Percentiles rank a stretch among this genome's conserved stretches.
Evolutionary conservation across 2,329 filamentous ascomycete genomes (phyloP).

Genomic region (Talaromyces albobiverticillius): DNA sequence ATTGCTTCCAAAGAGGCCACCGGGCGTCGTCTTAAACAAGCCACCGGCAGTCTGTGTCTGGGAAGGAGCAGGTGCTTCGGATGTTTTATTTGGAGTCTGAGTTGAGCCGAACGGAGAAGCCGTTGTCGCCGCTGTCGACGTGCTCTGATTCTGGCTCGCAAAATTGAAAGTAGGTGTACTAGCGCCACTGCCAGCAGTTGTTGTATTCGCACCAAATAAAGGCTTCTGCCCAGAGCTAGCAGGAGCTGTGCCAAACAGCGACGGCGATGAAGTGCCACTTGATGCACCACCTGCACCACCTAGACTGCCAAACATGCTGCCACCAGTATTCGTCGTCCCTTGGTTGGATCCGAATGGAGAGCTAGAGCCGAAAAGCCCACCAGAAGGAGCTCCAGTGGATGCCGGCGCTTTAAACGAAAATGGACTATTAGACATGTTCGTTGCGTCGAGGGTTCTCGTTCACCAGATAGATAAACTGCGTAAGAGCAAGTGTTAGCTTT

Average conservation of each 20-base stretch:
- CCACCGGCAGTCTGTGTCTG: constrained; percentile 26
- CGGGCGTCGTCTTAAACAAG: constrained; percentile 33
- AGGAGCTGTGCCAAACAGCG: constrained; percentile 32
- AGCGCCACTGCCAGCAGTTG: constrained; percentile 18
- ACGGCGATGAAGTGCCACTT: constrained; percentile 29
- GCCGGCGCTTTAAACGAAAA: constrained; percentile 39
- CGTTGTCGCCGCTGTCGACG: constrained; percentile 22
- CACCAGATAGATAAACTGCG: background rate
- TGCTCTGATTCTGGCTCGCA: constrained; percentile 21
- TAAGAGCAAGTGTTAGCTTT: background rate
- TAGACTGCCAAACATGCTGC: constrained; percentile 42
- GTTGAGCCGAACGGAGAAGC: constrained; percentile 27
- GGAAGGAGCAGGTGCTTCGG: constrained; percentile 30
- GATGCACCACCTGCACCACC: constrained; percentile 27
- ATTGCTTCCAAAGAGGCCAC: constrained; percentile 30
- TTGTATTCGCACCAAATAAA: constrained; percentile 26
- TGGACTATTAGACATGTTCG: constrained; percentile 31
- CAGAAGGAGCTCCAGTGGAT: constrained; percentile 32
- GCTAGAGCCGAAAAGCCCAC: constrained; percentile 33
- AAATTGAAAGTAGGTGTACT: constrained; percentile 33
- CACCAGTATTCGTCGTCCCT: constrained; percentile 26
- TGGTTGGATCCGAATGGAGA: constrained; percentile 31
- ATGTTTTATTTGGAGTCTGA: constrained; percentile 38
- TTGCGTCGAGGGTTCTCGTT: background rate
- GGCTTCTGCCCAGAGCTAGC: constrained; percentile 22